These are phyloP conservation scores for Pseudonitzschia multistriata DNA, from an alignment of 108 stramenopile species.

Conservation along the genomic window DNA sequence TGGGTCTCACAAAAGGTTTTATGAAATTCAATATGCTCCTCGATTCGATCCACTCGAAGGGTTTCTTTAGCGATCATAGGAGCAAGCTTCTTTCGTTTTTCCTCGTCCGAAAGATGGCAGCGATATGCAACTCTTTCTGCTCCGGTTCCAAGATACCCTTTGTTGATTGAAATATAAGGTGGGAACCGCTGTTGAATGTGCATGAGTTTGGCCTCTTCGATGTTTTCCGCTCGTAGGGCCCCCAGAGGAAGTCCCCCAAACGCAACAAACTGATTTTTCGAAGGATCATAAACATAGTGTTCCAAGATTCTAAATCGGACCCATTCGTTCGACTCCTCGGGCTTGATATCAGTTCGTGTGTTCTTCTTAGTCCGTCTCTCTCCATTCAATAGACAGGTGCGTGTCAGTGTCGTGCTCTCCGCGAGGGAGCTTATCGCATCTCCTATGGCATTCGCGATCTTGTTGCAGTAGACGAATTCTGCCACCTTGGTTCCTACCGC, in stretches of 20 bases:
- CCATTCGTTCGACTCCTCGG: constrained; percentile 37
- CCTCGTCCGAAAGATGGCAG: constrained; percentile 33
- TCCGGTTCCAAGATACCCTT: constrained; percentile 26
- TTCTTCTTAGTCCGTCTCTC: constrained; percentile 1
- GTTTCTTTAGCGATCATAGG: constrained; percentile 60
- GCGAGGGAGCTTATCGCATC: constrained; percentile 48
- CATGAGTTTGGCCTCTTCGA: background rate
- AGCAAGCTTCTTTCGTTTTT: constrained; percentile 24
- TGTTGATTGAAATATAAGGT: constrained; percentile 31
- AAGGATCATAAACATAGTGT: constrained; percentile 35
- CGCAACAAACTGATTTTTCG: background rate
- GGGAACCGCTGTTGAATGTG: constrained; percentile 1
- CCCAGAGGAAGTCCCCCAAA: constrained; percentile 16
- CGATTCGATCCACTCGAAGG: constrained; percentile 33
- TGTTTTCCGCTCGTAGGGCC: background rate
- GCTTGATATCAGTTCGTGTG: constrained; percentile 6
- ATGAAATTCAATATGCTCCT: constrained; percentile 43
- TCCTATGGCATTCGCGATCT: constrained; percentile 38
- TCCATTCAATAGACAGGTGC: constrained; percentile 36
- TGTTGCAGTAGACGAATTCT: constrained; percentile 45
- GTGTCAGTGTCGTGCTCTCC: constrained; percentile 41
- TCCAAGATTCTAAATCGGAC: constrained; percentile 29
- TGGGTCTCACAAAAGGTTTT: constrained; percentile 46
- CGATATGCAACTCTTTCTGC: constrained; percentile 50
- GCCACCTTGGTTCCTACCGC: constrained; percentile 27